A percentile compares a stretch with the other conserved stretches of the same genome.
These are phyloP conservation scores for Ceratorhiza oryzae-sativae DNA, from an alignment of 1,284 basidiomycete genomes.

Conservation along the genomic window DNA sequence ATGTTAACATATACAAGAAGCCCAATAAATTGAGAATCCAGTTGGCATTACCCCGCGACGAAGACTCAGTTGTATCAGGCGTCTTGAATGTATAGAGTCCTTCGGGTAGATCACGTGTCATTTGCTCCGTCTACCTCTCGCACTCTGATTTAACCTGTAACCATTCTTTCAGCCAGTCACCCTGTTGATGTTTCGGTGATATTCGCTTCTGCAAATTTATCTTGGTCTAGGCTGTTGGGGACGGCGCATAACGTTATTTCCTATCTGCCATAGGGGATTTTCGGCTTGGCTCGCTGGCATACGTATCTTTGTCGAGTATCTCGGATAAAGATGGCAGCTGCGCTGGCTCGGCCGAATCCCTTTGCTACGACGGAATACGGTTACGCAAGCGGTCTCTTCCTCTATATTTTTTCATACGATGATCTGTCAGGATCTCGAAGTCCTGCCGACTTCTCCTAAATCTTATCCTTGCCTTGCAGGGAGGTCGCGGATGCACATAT, in stretches of 20 bases:
- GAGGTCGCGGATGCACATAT: background rate
- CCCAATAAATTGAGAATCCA: too few species aligned
- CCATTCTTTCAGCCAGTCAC: background rate
- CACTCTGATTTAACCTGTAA: background rate
- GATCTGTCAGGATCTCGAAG: background rate
- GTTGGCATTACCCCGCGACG: too few species aligned
- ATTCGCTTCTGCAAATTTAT: background rate
- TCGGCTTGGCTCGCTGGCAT: background rate
- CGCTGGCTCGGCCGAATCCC: background rate
- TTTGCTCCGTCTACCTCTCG: too few species aligned
- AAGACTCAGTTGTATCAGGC: too few species aligned
- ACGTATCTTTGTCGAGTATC: background rate
- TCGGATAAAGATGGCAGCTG: background rate
- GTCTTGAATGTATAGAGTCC: too few species aligned
- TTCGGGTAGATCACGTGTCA: too few species aligned
- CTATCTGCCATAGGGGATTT: background rate
- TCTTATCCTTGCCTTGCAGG: too few species aligned
- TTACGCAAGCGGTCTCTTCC: background rate
- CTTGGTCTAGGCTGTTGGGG: background rate
- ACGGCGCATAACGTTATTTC: background rate
- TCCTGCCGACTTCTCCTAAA: background rate
- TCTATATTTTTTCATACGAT: background rate
- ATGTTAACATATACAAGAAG: too few species aligned
- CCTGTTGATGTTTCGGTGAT: background rate
- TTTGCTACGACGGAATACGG: background rate